phyloP scores from a whole-genome alignment of 108 stramenopile genomes.

The Cyclostephanos invisitatus region DNA sequence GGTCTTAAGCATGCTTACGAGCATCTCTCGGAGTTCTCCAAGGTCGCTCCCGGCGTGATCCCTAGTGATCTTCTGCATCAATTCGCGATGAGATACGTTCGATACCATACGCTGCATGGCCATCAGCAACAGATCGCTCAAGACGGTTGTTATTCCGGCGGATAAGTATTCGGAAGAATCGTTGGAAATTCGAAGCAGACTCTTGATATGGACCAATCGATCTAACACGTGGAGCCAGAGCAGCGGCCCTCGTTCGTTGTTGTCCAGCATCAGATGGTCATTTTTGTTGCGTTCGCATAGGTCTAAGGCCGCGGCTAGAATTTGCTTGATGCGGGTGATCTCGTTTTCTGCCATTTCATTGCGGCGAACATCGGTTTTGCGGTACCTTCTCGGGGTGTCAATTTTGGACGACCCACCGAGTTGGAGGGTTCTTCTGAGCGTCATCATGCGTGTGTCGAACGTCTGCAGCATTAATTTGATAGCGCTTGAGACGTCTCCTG shows the following conservation, averaged over 20 bases:
- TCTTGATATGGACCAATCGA: constrained; percentile 76
- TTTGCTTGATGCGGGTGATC: constrained; percentile 60
- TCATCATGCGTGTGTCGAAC: constrained; percentile 72
- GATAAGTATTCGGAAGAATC: constrained; percentile 55
- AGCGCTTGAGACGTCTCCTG: constrained; percentile 89
- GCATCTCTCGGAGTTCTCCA: constrained; percentile 85
- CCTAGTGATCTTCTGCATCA: constrained; percentile 78
- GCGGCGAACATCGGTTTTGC: constrained; percentile 5
- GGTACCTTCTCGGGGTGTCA: constrained; percentile 2
- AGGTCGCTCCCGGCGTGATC: constrained; percentile 80
- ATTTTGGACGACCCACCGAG: constrained; percentile 16
- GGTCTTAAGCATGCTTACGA: constrained; percentile 66
- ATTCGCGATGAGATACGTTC: constrained; percentile 71
- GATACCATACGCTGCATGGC: constrained; percentile 86
- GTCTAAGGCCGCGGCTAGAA: constrained; percentile 73
- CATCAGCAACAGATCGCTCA: constrained; percentile 71
- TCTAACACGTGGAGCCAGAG: constrained; percentile 89
- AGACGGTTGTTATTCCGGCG: constrained; percentile 51
- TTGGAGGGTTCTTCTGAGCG: constrained; percentile 62
- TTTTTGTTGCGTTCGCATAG: constrained; percentile 84
- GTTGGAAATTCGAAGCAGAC: constrained; percentile 68
- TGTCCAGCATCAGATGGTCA: constrained; percentile 44
- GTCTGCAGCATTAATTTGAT: constrained; percentile 79
- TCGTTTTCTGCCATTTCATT: constrained; percentile 61
- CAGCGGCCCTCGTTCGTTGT: constrained; percentile 75